phyloP scores from a whole-genome alignment of 208 protist species.

The Crithidia fasciculata region DNA sequence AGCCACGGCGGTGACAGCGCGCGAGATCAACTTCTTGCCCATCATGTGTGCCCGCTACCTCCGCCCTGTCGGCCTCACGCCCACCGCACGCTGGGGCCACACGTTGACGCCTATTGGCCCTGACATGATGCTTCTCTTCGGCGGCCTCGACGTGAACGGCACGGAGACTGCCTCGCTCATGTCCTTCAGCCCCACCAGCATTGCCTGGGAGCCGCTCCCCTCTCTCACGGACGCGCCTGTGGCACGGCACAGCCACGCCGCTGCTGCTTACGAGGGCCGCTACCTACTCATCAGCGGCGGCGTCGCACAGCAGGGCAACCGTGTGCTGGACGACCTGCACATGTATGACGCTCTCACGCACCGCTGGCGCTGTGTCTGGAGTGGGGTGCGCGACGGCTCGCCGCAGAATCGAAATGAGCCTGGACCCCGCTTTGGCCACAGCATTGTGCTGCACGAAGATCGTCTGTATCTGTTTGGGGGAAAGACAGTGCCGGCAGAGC shows the following conservation, averaged over 20 bases:
- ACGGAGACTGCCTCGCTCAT: constrained; percentile 52
- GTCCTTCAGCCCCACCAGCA: constrained; percentile 63
- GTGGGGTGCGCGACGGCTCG: constrained; percentile 19
- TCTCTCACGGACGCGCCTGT: constrained; percentile 35
- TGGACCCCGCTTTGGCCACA: constrained; percentile 70
- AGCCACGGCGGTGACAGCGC: not conserved
- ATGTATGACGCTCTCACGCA: constrained; percentile 65
- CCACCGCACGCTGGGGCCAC: constrained; percentile 72
- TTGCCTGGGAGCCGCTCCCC: constrained; percentile 74
- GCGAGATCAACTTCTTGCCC: constrained; percentile 81
- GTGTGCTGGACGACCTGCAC: constrained; percentile 63
- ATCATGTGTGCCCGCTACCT: constrained; percentile 86
- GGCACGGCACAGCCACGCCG: constrained; percentile 72
- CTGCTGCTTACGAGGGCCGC: constrained; percentile 64
- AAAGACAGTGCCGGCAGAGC: constrained; percentile 38
- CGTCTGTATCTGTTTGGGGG: constrained; percentile 82
- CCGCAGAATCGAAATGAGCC: constrained; percentile 65
- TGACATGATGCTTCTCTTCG: constrained; percentile 63
- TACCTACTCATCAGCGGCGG: constrained; percentile 80
- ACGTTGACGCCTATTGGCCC: constrained; percentile 62
- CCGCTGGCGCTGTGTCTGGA: constrained; percentile 74
- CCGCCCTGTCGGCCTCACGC: constrained; percentile 59
- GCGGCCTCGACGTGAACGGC: constrained; percentile 60
- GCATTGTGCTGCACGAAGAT: constrained; percentile 70
- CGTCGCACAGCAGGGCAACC: constrained; percentile 34